These are phyloP conservation scores for Quercus phellos DNA, from an alignment of 331 rosid genomes.

Conservation along the genomic window DNA sequence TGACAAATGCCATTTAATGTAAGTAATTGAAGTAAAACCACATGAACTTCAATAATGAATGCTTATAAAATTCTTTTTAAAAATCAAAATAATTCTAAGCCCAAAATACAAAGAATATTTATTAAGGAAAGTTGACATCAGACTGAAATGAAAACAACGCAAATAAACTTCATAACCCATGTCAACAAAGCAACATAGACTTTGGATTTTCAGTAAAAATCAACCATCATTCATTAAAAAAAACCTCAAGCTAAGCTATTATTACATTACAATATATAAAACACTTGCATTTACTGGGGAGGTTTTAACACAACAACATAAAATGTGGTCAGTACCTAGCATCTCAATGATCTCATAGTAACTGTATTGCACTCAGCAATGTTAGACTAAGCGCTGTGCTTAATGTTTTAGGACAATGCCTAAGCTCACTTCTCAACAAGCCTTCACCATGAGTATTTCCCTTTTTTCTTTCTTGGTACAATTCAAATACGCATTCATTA, in stretches of 20 bases:
- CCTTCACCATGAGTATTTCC: not conserved
- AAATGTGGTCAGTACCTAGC: not conserved
- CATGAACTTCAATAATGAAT: not conserved
- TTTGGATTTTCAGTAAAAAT: not conserved
- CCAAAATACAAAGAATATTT: not conserved
- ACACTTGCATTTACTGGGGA: not conserved
- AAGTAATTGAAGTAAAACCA: not conserved
- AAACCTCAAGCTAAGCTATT: not conserved
- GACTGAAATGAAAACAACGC: not conserved
- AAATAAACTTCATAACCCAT: not conserved
- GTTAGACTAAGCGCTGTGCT: not conserved
- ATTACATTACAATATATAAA: not conserved
- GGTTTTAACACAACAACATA: not conserved
- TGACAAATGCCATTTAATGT: conserved; percentile 6
- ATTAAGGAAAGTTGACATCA: not conserved
- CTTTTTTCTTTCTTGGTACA: no score
- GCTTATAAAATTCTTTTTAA: not conserved
- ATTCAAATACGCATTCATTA: not conserved
- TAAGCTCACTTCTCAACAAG: not conserved
- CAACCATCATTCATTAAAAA: not conserved
- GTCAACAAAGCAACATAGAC: not conserved
- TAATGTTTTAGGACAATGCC: not conserved
- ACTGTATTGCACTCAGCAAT: not conserved
- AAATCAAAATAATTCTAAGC: not conserved
- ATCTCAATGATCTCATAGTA: not conserved